Evolutionary conservation across 495 filamentous ascomycete genomes (phyloP).

Genomic region (Elaphomyces granulatus): DNA sequence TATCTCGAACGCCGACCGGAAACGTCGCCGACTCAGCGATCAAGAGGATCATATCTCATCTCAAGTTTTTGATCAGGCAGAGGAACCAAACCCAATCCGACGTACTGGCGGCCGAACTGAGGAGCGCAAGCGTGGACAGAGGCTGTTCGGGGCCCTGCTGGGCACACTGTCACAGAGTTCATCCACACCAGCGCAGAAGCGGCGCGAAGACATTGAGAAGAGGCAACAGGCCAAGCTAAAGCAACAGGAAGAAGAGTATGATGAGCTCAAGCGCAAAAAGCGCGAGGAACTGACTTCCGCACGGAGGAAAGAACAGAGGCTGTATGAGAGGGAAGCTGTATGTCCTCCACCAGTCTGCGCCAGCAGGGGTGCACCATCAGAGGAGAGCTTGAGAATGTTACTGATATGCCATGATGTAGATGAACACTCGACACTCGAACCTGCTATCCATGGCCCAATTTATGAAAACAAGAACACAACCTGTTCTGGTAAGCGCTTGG

Average conservation of each 20-base stretch:
- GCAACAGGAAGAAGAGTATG: constrained; percentile 53
- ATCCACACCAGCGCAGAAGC: constrained; percentile 51
- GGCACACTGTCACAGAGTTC: constrained; percentile 76
- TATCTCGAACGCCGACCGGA: constrained; percentile 35
- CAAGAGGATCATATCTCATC: constrained; percentile 15
- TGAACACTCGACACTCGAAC: constrained; percentile 61
- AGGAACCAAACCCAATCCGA: constrained; percentile 33
- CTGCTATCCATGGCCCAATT: constrained; percentile 60
- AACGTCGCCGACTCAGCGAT: constrained; percentile 39
- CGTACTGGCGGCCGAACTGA: constrained; percentile 37
- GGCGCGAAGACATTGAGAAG: constrained; percentile 77
- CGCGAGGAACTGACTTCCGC: constrained; percentile 44
- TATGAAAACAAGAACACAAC: constrained; percentile 57
- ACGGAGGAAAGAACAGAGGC: constrained; percentile 54
- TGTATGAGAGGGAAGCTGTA: constrained; percentile 69
- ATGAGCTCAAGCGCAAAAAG: constrained; percentile 51
- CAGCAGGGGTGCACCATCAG: not conserved
- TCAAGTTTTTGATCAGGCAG: constrained; percentile 15
- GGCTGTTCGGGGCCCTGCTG: constrained; percentile 79
- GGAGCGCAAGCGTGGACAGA: constrained; percentile 74
- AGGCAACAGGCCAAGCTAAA: constrained; percentile 74
- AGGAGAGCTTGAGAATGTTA: not conserved
- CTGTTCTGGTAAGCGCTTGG: constrained; percentile 52
- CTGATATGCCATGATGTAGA: constrained; percentile 34
- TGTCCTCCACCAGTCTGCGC: constrained; percentile 18